These are phyloP conservation scores for Cicer yamashitae DNA, from an alignment of 306 rosid species.

Conservation along the genomic window DNA sequence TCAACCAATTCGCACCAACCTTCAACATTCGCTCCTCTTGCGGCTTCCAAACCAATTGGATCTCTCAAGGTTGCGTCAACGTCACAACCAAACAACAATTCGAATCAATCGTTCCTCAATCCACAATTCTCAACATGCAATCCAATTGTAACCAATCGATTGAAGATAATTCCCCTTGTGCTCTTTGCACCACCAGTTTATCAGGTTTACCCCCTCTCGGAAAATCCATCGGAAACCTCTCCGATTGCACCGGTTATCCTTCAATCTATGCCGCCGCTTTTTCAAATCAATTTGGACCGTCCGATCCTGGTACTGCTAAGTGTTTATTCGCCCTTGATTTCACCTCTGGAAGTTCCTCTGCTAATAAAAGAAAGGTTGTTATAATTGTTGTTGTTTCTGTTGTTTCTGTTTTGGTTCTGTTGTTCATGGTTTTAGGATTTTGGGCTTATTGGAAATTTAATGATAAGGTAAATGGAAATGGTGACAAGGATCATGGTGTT, in stretches of 20 bases:
- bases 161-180: constrained; percentile 76
- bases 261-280: constrained; percentile 75
- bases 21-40: constrained; percentile 46
- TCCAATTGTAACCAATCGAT: constrained; percentile 63
- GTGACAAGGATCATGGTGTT: constrained; percentile 34
- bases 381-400: constrained; percentile 51
- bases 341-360: constrained; percentile 25
- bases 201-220: constrained; percentile 56
- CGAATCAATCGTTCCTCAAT: constrained; percentile 43
- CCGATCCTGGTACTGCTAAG: constrained; percentile 67
- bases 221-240: constrained; percentile 57
- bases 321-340: constrained; percentile 63
- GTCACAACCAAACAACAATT: constrained; percentile 64
- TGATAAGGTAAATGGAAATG: constrained; percentile 37
- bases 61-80: constrained; percentile 71
- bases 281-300: constrained; percentile 60
- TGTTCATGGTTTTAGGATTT: constrained; percentile 37
- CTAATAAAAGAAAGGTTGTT: constrained; percentile 43
- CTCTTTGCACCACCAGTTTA: constrained; percentile 63
- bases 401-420: constrained; percentile 46
- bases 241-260: constrained; percentile 63
- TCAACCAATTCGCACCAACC: constrained; percentile 16
- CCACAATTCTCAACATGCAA: constrained; percentile 23
- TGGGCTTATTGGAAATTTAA: constrained; percentile 54
- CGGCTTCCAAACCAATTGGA: constrained; percentile 31